These are phyloP conservation scores for Seminavis robusta DNA, from an alignment of 108 stramenopile genomes.

Conservation along the genomic window DNA sequence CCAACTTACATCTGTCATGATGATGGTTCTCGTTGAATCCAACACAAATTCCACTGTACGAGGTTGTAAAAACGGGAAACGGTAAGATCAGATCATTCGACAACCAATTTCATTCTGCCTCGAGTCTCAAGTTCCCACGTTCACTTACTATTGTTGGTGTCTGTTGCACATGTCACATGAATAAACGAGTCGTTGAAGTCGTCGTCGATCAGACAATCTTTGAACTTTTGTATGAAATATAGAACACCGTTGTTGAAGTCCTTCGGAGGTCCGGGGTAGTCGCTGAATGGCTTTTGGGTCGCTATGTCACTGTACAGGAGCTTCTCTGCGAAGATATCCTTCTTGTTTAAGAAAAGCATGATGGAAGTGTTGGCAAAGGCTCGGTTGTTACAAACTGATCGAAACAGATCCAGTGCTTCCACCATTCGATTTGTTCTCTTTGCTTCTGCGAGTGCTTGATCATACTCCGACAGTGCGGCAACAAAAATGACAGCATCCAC, in stretches of 20 bases:
- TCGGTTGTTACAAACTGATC: slow-evolving; percentile 93
- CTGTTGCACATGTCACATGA: slow-evolving; percentile 98
- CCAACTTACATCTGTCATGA: slow-evolving; percentile 94
- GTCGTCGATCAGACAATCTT: slow-evolving; percentile 86
- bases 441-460: slow-evolving; percentile 96
- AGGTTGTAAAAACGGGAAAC: background rate
- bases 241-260: slow-evolving; percentile 88
- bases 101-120: too few species aligned
- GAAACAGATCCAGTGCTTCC: slow-evolving; percentile 94
- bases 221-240: slow-evolving; percentile 93
- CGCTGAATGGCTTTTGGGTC: slow-evolving; percentile 74
- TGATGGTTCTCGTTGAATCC: slow-evolving; percentile 90
- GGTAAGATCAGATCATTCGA: background rate
- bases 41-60: slow-evolving; percentile 80
- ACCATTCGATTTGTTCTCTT: slow-evolving; percentile 95
- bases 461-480: slow-evolving; percentile 93
- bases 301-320: slow-evolving; percentile 83
- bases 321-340: slow-evolving; percentile 97
- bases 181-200: slow-evolving; percentile 86
- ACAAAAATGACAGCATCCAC: slow-evolving; percentile 99
- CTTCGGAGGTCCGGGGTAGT: slow-evolving; percentile 76
- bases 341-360: slow-evolving; percentile 92
- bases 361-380: slow-evolving; percentile 94
- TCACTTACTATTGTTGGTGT: slow-evolving; percentile 88
- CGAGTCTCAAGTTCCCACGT: too few species aligned